Evolutionary conservation across 371 early-diverging fungal genomes (phyloP), one percentile per base, ranked within the genome.

Genomic region (Saksenaea vasiformis): DNA sequence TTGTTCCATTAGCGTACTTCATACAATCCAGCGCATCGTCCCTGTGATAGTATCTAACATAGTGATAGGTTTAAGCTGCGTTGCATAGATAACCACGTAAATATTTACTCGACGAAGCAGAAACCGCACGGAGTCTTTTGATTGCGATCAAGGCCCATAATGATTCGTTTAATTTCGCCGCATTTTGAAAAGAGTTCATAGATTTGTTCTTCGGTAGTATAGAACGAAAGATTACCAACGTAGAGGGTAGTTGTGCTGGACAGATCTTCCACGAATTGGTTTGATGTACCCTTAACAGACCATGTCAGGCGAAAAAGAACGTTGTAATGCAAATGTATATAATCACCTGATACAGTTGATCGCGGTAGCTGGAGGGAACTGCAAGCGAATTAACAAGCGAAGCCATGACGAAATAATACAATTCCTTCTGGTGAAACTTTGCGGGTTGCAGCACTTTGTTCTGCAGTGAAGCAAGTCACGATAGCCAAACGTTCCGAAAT

Each of bases 81-180:
- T 7, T 61, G 39, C 19, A 31, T 35, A 17, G 34, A 60, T 24
- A 39, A 10, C 27, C 14, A 53, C 22, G 17, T 2, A 31, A 11
- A 19, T 22, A 78, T 87, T 69, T 87, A 96, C 95, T 97, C 98
- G 56, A 98, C 98, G 85, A 98, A 98, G 70, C 98, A 97, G 75
- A 99, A 99, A 3, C 99, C 99, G 71, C 99, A 99, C 5, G 99
- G 99, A 3, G 97, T 97, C 75, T 93, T 93, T 72, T 90, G 90
- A 62, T 87, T 85, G 22, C 94, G 85, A 77, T 98, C 97, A 13
- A 99, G 86, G 0, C 99, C 99, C 98, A 99, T 98, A 70, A 98
- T 97, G 59, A 98, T 96, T 69, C 98, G 90, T 72, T 97, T 97
- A 64, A 99, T 93, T 66, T 96, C 96, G 35, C 99, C 99, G 69